Evolutionary conservation across 2,329 filamentous ascomycete species (phyloP).

Genomic region (Tolypocladium amazonense): DNA sequence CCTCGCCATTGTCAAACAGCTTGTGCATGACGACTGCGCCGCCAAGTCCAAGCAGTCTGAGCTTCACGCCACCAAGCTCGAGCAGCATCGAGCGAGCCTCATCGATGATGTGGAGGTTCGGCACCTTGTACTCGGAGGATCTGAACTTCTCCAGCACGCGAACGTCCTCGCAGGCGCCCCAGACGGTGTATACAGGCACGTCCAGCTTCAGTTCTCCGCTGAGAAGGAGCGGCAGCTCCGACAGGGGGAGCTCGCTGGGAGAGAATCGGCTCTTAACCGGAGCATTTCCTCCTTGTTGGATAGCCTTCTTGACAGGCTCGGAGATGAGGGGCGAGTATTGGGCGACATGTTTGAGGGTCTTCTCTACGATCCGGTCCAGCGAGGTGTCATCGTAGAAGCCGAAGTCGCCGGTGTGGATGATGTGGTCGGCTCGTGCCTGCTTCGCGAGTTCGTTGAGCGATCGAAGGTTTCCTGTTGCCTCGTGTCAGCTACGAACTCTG

Average conservation of each 20-base stretch:
- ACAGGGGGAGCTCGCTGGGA: conserved; percentile 75
- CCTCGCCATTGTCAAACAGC: conserved; percentile 96
- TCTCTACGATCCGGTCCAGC: conserved; percentile 93
- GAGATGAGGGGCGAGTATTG: conserved; percentile 94
- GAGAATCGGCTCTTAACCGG: conserved; percentile 80
- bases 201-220: conserved; percentile 84
- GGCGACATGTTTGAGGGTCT: conserved; percentile 95
- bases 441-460: conserved; percentile 95
- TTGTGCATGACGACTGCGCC: conserved; percentile 99
- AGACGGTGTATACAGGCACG: conserved; percentile 95
- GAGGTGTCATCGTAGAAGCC: conserved; percentile 98
- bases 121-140: conserved; percentile 94
- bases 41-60: conserved; percentile 84
- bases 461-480: conserved; percentile 70
- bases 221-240: conserved; percentile 82
- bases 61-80: conserved; percentile 90
- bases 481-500: conserved; percentile 7
- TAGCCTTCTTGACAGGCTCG: conserved; percentile 62
- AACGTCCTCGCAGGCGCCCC: conserved; percentile 98
- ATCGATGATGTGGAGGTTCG: conserved; percentile 96
- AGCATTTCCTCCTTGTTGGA: conserved; percentile 54
- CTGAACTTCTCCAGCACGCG: conserved; percentile 95
- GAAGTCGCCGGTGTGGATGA: conserved; percentile 98
- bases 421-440: conserved; percentile 89
- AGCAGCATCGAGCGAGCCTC: conserved; percentile 93